Conservation (phyloP, 176 grass and related monocot genomes). For the Oryza glaberrima region DNA sequence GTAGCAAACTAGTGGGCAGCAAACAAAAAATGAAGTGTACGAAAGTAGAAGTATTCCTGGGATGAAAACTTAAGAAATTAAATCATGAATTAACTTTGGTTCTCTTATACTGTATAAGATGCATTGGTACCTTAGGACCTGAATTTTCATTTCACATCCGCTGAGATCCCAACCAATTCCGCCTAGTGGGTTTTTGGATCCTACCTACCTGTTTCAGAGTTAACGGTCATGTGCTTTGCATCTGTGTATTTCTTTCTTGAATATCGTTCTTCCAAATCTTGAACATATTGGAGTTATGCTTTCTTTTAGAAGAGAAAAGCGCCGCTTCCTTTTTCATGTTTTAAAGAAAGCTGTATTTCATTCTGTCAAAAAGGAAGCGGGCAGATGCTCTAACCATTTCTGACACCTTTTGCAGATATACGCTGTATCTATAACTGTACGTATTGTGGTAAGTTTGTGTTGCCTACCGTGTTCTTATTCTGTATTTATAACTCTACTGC, state of each 20-base stretch:
- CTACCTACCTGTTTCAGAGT: neutral
- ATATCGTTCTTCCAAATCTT: neutral
- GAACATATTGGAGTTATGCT: neutral
- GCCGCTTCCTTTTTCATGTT: neutral
- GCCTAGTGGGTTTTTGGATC: neutral
- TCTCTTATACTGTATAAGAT: neutral
- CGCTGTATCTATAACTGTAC: slow-evolving; percentile 64
- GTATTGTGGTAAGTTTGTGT: slow-evolving; percentile 69
- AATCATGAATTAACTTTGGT: neutral
- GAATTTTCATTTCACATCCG: neutral
- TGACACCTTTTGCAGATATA: slow-evolving; percentile 57
- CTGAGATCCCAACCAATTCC: neutral
- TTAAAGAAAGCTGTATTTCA: slow-evolving; percentile 23
- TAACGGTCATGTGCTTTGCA: neutral
- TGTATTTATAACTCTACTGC: neutral
- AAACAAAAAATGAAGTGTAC: neutral
- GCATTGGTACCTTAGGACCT: no score
- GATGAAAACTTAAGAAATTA: neutral
- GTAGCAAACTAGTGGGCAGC: neutral
- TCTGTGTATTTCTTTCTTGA: slow-evolving; percentile 8
- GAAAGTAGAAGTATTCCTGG: neutral
- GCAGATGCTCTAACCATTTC: slow-evolving; percentile 15
- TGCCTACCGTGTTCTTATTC: slow-evolving; percentile 1
- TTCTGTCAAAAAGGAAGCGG: slow-evolving; percentile 21
- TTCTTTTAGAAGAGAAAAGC: slow-evolving; percentile 13